A percentile compares a stretch with the other conserved stretches of the same genome.
Evolutionary conservation across 805 yeast species (phyloP).

Genomic region (Hanseniaspora lindneri): DNA sequence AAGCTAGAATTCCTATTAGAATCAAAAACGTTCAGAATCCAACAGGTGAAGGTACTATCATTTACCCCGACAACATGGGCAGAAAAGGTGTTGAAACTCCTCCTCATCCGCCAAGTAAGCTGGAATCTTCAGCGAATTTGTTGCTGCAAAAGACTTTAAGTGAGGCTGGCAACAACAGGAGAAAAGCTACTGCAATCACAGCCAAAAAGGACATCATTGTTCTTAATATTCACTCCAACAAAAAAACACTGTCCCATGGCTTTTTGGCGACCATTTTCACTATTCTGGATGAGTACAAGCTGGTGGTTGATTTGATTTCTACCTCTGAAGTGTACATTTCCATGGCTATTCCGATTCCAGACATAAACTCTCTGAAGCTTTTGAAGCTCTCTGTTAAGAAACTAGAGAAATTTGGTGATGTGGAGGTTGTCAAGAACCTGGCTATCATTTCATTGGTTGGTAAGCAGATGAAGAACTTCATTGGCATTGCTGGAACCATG

Average conservation of each 20-base stretch:
- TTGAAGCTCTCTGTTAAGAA: slow-evolving; percentile 67
- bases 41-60: slow-evolving; percentile 80
- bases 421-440: slow-evolving; percentile 77
- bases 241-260: slow-evolving; percentile 85
- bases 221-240: slow-evolving; percentile 84
- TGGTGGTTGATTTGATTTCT: slow-evolving; percentile 90
- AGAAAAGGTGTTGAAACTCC: slow-evolving; percentile 83
- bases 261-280: slow-evolving; percentile 84
- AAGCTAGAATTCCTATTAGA: slow-evolving; percentile 90
- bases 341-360: slow-evolving; percentile 81
- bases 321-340: slow-evolving; percentile 97
- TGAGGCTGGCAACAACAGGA: slow-evolving; percentile 35
- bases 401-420: slow-evolving; percentile 68
- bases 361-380: slow-evolving; percentile 45
- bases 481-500: slow-evolving; percentile 96
- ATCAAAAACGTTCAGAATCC: slow-evolving; percentile 95
- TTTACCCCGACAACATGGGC: slow-evolving; percentile 82
- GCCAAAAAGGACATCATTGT: slow-evolving; percentile 88
- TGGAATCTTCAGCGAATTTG: slow-evolving; percentile 28
- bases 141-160: slow-evolving; percentile 26
- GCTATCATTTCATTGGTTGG: slow-evolving; percentile 92
- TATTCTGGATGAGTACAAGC: slow-evolving; percentile 65
- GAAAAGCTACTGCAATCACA: slow-evolving; percentile 90
- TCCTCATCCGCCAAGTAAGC: slow-evolving; percentile 83
- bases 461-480: slow-evolving; percentile 89